Base-by-base conservation (phyloP, 1,284 basidiomycete species). In the Ceratobasidium papillatum region DNA sequence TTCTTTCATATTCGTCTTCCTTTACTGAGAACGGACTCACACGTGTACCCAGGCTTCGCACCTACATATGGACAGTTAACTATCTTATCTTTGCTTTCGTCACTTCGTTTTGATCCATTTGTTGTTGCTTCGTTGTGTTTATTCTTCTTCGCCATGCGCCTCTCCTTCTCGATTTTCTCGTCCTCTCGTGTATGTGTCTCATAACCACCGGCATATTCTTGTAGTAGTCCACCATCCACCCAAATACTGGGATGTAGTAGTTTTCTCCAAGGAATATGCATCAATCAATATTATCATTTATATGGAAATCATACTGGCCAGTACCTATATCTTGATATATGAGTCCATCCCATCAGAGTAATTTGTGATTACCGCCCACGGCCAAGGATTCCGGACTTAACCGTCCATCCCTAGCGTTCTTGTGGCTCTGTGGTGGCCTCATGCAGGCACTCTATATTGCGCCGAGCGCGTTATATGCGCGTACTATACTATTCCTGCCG, bases 221-320 rank as follows among this genome's bases (percentile, higher is more conserved):
- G 51, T 69, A 58, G 19, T 51, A 51, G 52, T 69, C 65, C 38
- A 38, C n/a, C 58, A 41, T 32, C 58, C 34, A 61, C 51, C 66
- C 41, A 30, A 22, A 5, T n/a, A 9, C 27, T 49, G 41, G 66
- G 66, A 51, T 69, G 66, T 69, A 69, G 66, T 69, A 69, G 66
- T 69, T 61, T 38, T 66, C 47, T 58, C 32, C 52, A 27, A 56
- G 51, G 66, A 66, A 56, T 69, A 58, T 69, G 66, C 64, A 66
- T 66, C 64, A 66, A 66, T 66, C 64, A 66, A 61, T 49, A 52
- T 66, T 27, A 66, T 32, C 32, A 54, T 38, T 32, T 69, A 54
- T 52, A 25, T 30, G 52, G 11, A 56, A 59, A n/a, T 36, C 9
- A 17, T 27, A 64, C 62, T 64, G 22, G 43, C 3, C 41, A 64